Percentiles rank a stretch among this genome's conserved stretches.
phyloP scores from a whole-genome alignment of 805 yeast genomes.

The Candida mattraensis region DNA sequence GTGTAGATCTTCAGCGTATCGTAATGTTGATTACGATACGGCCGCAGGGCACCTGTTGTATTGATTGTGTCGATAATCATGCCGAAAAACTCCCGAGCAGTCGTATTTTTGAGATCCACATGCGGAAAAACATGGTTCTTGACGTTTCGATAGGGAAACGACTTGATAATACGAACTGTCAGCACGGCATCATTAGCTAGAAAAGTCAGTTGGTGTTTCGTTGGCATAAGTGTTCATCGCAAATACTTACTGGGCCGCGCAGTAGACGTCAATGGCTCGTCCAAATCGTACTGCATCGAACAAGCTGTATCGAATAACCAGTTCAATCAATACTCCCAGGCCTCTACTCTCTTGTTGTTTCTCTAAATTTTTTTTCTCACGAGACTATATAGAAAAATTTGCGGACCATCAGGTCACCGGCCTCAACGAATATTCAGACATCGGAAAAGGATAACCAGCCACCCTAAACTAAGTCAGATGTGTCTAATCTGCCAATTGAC shows the following conservation, averaged over 20 bases:
- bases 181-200: slow-evolving; percentile 64
- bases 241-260: slow-evolving; percentile 57
- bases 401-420: too few species aligned
- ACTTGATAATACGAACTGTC: slow-evolving; percentile 84
- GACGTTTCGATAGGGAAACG: slow-evolving; percentile 89
- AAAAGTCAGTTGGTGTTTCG: slow-evolving; percentile 3
- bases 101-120: slow-evolving; percentile 68
- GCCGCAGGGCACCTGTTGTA: slow-evolving; percentile 69
- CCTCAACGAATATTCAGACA: too few species aligned
- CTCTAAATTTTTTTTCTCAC: too few species aligned
- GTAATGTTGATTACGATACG: slow-evolving; percentile 73
- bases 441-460: too few species aligned
- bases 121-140: slow-evolving; percentile 69
- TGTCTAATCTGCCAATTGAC: too few species aligned
- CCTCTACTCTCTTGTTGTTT: too few species aligned
- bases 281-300: slow-evolving; percentile 42
- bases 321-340: too few species aligned
- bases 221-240: background rate
- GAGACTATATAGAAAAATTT: too few species aligned
- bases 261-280: slow-evolving; percentile 79
- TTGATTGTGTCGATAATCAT: slow-evolving; percentile 44
- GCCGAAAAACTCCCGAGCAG: slow-evolving; percentile 62
- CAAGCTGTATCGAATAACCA: too few species aligned
- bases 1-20: slow-evolving; percentile 85
- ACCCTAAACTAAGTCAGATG: too few species aligned